Evolutionary conservation across 2,329 filamentous ascomycete species (phyloP).

Genomic region (Lizonia empirigonia): DNA sequence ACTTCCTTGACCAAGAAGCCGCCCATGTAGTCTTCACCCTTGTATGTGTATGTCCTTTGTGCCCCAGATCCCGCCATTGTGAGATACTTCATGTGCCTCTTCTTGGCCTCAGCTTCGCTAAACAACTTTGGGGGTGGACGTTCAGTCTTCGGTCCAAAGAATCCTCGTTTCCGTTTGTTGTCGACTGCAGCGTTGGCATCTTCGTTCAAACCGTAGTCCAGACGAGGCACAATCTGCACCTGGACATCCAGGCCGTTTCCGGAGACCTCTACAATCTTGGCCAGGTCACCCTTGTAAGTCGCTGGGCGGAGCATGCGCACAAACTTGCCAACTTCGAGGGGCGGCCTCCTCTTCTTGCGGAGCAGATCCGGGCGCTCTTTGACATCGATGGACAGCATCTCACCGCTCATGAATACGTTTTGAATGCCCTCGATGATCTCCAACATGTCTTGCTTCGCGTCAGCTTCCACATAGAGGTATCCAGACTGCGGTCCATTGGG

Average conservation of each 20-base stretch:
- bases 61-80: conserved; percentile 59
- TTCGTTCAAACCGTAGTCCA: conserved; percentile 90
- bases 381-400: conserved; percentile 87
- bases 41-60: conserved; percentile 79
- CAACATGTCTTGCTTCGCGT: conserved; percentile 83
- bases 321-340: conserved; percentile 83
- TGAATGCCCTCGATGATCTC: conserved; percentile 81
- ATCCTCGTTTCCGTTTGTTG: conserved; percentile 77
- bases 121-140: conserved; percentile 88
- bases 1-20: conserved; percentile 94
- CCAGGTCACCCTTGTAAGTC: conserved; percentile 87
- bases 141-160: conserved; percentile 59
- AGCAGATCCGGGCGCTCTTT: conserved; percentile 98
- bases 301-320: conserved; percentile 81
- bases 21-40: conserved; percentile 87
- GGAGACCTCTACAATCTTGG: conserved; percentile 89
- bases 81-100: conserved; percentile 74
- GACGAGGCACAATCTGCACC: conserved; percentile 83
- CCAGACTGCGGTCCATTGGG: conserved; percentile 79
- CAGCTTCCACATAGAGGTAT: conserved; percentile 93
- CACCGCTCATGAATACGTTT: conserved; percentile 87
- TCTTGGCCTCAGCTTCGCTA: conserved; percentile 89
- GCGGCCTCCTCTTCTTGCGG: conserved; percentile 81
- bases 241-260: conserved; percentile 89
- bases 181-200: conserved; percentile 63